These are phyloP conservation scores for Salvia rosmarinus DNA, from an alignment of 257 asterid species.

Conservation along the genomic window DNA sequence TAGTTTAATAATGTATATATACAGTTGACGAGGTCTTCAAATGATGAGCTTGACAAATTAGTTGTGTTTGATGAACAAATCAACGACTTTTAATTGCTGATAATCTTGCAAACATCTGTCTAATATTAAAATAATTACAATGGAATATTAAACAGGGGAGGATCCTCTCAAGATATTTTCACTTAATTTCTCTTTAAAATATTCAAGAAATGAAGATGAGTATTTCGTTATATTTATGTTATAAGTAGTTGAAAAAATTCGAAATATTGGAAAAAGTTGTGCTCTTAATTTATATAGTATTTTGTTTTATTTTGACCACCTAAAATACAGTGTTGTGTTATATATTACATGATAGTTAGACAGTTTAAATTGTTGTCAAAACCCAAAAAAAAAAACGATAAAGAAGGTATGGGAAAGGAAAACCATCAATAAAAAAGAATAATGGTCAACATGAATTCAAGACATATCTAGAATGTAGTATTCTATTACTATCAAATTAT, in stretches of 20 bases:
- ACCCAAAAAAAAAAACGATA: too few species aligned
- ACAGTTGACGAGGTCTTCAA: slow-evolving; percentile 21
- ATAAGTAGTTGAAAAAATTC: too few species aligned
- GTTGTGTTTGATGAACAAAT: slow-evolving; percentile 13
- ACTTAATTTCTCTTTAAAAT: not conserved
- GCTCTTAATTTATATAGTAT: too few species aligned
- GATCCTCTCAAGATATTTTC: not conserved
- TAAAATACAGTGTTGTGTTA: too few species aligned
- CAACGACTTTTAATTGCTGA: not conserved
- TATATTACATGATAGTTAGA: too few species aligned
- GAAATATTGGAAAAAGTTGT: not conserved
- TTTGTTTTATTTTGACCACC: too few species aligned
- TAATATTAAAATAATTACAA: not conserved
- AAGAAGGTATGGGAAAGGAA: not conserved
- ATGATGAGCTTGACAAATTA: slow-evolving; percentile 28
- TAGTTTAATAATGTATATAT: too few species aligned
- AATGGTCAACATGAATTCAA: not conserved
- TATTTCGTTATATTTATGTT: too few species aligned
- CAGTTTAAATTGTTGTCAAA: too few species aligned
- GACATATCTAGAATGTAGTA: not conserved
- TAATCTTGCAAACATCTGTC: not conserved
- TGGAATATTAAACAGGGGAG: slow-evolving; percentile 7
- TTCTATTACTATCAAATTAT: not conserved
- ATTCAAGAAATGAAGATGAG: too few species aligned
- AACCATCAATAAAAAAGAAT: not conserved